phyloP scores from a whole-genome alignment of 768 basidiomycete species.

The Lactifluus echinatus region DNA sequence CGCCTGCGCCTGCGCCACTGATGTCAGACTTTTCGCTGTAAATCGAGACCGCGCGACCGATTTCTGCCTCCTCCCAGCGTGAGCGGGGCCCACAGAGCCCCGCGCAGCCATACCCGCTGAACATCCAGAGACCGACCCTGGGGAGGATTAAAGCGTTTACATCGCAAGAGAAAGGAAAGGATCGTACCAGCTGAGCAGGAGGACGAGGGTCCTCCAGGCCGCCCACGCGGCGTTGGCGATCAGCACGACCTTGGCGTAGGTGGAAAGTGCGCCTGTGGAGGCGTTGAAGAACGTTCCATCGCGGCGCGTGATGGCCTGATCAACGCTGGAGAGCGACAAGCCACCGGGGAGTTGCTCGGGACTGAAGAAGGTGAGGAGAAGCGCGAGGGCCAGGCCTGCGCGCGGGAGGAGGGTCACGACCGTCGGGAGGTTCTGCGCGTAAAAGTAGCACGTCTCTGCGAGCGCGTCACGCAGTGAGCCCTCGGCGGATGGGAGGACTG shows the following conservation, averaged over 20 bases:
- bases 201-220: slow-evolving; percentile 61
- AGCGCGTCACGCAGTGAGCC: slow-evolving; percentile 41
- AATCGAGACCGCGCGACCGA: slow-evolving; percentile 47
- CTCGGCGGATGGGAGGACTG: slow-evolving; percentile 14
- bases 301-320: slow-evolving; percentile 38
- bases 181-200: slow-evolving; percentile 58
- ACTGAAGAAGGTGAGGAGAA: slow-evolving; percentile 57
- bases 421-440: slow-evolving; percentile 79
- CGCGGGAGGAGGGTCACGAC: slow-evolving; percentile 77
- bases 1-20: not conserved
- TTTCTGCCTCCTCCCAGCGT: slow-evolving; percentile 76
- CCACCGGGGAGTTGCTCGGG: slow-evolving; percentile 35
- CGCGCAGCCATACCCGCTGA: slow-evolving; percentile 68
- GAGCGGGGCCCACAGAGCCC: slow-evolving; percentile 80
- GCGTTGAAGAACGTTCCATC: slow-evolving; percentile 70
- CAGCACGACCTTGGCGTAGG: slow-evolving; percentile 71
- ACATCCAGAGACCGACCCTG: slow-evolving; percentile 74
- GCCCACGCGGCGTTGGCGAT: slow-evolving; percentile 78
- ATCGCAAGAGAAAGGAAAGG: not conserved
- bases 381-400: slow-evolving; percentile 62
- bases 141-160: too few relatives aligned
- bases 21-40: slow-evolving; percentile 39
- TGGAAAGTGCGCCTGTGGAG: slow-evolving; percentile 56
- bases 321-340: slow-evolving; percentile 36
- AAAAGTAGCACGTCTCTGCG: slow-evolving; percentile 79